Base-by-base conservation (phyloP, 306 rosid genomes). In the Mucuna pruriens region DNA sequence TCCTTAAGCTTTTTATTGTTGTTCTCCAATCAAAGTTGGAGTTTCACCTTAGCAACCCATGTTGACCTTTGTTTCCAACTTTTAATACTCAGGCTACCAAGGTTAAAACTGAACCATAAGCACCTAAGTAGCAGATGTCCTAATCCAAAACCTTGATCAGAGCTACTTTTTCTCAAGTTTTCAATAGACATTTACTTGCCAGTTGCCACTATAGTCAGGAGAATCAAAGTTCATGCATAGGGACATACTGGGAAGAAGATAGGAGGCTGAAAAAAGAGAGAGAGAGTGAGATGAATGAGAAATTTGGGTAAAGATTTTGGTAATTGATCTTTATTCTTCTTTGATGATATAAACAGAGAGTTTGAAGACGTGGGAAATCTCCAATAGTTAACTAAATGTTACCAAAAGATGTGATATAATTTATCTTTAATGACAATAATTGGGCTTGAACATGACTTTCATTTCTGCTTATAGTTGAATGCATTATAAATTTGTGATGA, bases 361-460 rank as follows among this genome's bases (percentile, higher is more conserved):
- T 77, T 66, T 33, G 19, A 51, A 66, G 11, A 38, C 1, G 15
- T 5, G 5, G 33, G 55, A 67, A 17, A 34, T 65, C 58, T 61
- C 65, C 78, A 9, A 58, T 5, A 4, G 66, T 3, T 60, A 23
- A 20, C 79, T 23, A 34, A 46, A 60, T 63, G 51, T 62, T 12
- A 16, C 79, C 66, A 34, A 71, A 46, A 61, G 68, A 62, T 31
- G 0, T 60, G 23, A 29, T 77, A 13, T 82, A 40, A 13, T 73
- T 40, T 68, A n/a, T 60, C 7, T 26, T 57, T 73, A 33, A 73
- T 9, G 36, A 20, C 36, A 61, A 54, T 36, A 39, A 42, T 42
- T 52, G 55, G 82, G 54, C 78, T 45, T 81, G 66, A 71, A 40
- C 62, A 62, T 9, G 73, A 7, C 60, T 76, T 61, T 49, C 76